Conservation (phyloP, 176 grass and related monocot genomes). For the Oryza officinalis region DNA sequence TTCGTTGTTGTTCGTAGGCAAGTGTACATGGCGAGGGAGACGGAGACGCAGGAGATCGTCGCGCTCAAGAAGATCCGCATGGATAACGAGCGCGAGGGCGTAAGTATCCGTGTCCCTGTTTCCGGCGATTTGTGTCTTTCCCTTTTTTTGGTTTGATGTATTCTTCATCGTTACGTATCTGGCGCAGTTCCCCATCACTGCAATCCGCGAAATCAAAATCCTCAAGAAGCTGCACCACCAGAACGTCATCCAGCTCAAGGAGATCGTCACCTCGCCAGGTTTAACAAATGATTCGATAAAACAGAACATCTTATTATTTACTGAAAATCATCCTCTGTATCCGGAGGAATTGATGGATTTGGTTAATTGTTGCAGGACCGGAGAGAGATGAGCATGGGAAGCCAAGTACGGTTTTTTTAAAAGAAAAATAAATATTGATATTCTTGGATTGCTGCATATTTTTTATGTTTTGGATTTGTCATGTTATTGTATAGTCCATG, state of each 20-base stretch:
- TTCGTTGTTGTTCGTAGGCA: conserved; percentile 42
- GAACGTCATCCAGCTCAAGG: conserved; percentile 93
- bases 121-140: background rate
- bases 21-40: conserved; percentile 95
- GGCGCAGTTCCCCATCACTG: conserved; percentile 81
- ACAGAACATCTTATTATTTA: background rate
- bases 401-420: conserved; percentile 36
- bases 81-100: conserved; percentile 92
- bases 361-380: conserved; percentile 46
- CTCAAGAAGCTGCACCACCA: conserved; percentile 88
- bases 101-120: background rate
- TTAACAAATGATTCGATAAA: background rate
- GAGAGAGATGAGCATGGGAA: conserved; percentile 81
- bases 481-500: conserved; percentile 48
- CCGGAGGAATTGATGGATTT: background rate
- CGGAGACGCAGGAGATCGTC: conserved; percentile 73
- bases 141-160: background rate
- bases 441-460: conserved; percentile 3
- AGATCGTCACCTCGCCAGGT: conserved; percentile 93
- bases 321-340: background rate
- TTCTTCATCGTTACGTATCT: background rate
- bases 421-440: background rate
- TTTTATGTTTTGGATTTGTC: conserved; percentile 16
- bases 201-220: conserved; percentile 96
- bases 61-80: conserved; percentile 96